Conservation (phyloP, 805 yeast genomes). For the Kuraishia molischiana region DNA sequence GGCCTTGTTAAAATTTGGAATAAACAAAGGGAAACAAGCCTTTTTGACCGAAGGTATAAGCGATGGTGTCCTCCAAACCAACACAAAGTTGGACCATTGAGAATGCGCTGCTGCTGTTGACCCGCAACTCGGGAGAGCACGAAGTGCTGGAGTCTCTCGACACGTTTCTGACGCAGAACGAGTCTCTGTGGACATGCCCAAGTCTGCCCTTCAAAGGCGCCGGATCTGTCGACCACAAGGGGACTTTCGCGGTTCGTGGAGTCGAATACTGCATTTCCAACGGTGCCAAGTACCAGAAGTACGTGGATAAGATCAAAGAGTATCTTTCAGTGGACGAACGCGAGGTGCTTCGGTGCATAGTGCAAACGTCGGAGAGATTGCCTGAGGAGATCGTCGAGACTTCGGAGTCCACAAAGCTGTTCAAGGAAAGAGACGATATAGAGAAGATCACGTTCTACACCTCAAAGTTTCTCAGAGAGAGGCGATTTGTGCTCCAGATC, state of each 20-base stretch:
- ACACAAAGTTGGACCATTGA: constrained; percentile 11
- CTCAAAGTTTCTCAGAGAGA: constrained; percentile 36
- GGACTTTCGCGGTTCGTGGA: neutral
- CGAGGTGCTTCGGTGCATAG: neutral
- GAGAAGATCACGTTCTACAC: constrained; percentile 25
- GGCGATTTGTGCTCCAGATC: constrained; percentile 36
- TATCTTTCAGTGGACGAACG: neutral
- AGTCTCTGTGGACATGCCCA: neutral
- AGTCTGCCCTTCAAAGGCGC: neutral
- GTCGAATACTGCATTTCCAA: neutral
- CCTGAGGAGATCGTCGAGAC: constrained; percentile 2
- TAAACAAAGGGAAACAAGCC: too few relatives aligned
- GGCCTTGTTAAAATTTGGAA: too few relatives aligned
- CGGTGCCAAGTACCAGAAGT: neutral
- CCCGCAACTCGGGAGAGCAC: constrained; percentile 6
- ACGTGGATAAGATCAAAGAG: neutral
- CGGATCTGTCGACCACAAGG: neutral
- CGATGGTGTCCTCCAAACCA: too few relatives aligned
- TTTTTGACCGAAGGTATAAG: too few relatives aligned
- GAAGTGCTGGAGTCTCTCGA: constrained; percentile 2
- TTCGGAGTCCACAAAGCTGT: constrained; percentile 8
- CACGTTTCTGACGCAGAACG: neutral
- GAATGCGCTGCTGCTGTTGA: constrained; percentile 10
- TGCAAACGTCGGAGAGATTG: constrained; percentile 6
- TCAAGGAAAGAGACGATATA: constrained; percentile 21